Evolutionary conservation across 768 basidiomycete species (phyloP).

Genomic region (Daedaleopsis sinensis): DNA sequence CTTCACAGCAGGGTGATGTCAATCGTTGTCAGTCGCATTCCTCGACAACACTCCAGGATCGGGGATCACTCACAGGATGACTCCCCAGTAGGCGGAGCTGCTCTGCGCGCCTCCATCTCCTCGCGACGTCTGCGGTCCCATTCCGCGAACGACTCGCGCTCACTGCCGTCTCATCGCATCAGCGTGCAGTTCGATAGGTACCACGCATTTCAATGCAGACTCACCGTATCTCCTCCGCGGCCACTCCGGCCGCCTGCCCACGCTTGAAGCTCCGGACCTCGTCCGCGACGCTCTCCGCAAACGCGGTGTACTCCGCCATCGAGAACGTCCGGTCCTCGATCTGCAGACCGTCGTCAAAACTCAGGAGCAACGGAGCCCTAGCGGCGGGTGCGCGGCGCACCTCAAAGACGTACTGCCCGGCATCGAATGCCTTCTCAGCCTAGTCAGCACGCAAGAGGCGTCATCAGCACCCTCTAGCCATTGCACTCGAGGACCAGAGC

Average conservation of each 20-base stretch:
- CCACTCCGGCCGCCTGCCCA: conserved; percentile 41
- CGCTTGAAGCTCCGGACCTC: conserved; percentile 46
- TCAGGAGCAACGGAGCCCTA: background rate
- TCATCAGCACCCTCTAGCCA: no score
- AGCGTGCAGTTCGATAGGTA: background rate
- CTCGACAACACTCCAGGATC: no score
- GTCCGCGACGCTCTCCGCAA: conserved; percentile 42
- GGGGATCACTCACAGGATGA: no score
- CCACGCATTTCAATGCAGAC: background rate
- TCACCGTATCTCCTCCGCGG: conserved; percentile 45
- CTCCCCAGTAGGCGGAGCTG: background rate
- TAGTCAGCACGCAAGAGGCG: conserved; percentile 22
- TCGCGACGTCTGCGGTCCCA: conserved; percentile 16
- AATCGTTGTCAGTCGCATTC: no score
- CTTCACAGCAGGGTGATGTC: background rate
- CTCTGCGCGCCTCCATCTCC: conserved; percentile 6
- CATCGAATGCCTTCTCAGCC: conserved; percentile 55
- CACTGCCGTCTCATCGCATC: background rate
- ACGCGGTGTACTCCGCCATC: conserved; percentile 49
- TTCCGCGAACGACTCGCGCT: conserved; percentile 10
- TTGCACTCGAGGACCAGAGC: no score
- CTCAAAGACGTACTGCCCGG: conserved; percentile 55
- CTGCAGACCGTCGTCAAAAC: conserved; percentile 28
- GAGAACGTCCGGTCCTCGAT: conserved; percentile 57
- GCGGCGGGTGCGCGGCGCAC: conserved; percentile 27